Base-by-base conservation (phyloP, 1,139 yeast genomes). In the Yamadazyma membranifaciens region DNA sequence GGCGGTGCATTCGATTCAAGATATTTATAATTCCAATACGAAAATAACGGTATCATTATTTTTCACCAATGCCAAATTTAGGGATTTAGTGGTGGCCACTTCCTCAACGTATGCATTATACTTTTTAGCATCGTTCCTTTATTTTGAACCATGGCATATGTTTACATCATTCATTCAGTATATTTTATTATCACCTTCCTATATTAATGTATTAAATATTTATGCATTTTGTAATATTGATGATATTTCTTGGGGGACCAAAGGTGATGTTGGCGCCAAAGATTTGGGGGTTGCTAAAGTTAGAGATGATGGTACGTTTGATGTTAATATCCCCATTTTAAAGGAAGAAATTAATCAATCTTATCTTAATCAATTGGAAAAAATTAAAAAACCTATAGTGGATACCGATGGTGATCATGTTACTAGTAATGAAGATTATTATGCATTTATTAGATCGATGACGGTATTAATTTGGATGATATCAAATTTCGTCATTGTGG, bases 381-480 rank as follows among this genome's bases (percentile, higher is more conserved):
- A 84, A 43, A 80, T 86, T 43, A 67, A 71, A 44, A 73, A 68
- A 37, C 75, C 77, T 3, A 39, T 59, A 22, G 61, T 59, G 3
- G 45, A 46, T 4, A 43, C 43, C 5, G 58, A 45, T 2, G 64
- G 67, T n/a, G 63, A 67, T n/a, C 62, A 62, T 20, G 83, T 45
- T 11, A 52, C 65, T 6, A 44, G 41, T 11, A 67, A 75, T 43
- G 86, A 86, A 51, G 86, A 84, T 59, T 87, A 84, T 62, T 86
- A 82, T 59, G 94, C 94, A 0, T 75, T 82, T 50, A 75, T 87
- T 58, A 77, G 96, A 60, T 86, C 95, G 4, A 76, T 85, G 74
- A 81, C 91, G 9, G 87, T 87, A 30, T 73, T 87, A 45, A 65
- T 83, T 12, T 87, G 96, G 96, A 80, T 87, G 61, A 65, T 86